A percentile compares a stretch with the other conserved stretches of the same genome.
Evolutionary conservation across 257 asterid species (phyloP).

Genomic region (Anisodus tanguticus): DNA sequence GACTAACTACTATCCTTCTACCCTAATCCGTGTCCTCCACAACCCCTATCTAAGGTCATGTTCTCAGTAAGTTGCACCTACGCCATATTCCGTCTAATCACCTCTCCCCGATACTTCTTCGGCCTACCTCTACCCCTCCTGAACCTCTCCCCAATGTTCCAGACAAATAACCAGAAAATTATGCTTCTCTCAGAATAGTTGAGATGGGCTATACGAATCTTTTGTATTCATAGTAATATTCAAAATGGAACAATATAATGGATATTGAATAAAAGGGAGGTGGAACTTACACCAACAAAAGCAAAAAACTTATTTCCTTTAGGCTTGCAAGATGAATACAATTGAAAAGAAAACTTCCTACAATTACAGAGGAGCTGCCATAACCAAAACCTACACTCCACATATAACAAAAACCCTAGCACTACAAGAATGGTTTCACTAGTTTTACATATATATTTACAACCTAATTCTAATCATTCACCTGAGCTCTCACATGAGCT

Average conservation of each 20-base stretch:
- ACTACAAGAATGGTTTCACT: conserved; percentile 50
- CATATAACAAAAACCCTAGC: conserved; percentile 39
- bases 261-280: neutral
- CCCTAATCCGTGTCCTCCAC: too few species aligned
- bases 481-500: conserved; percentile 93
- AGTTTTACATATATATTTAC: conserved; percentile 41
- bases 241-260: neutral
- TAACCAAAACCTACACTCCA: conserved; percentile 49
- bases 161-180: neutral
- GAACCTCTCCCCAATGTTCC: neutral
- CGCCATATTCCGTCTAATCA: too few species aligned
- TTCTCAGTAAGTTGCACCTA: too few species aligned
- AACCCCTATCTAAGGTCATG: too few species aligned
- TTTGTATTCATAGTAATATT: neutral
- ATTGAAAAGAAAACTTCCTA: conserved; percentile 32
- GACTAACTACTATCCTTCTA: too few species aligned
- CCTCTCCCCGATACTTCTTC: too few species aligned
- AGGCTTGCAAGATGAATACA: conserved; percentile 23
- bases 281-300: neutral
- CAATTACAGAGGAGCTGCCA: conserved; percentile 29
- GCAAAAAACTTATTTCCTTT: conserved; percentile 26
- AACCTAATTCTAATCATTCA: conserved; percentile 46
- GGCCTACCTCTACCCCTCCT: too few species aligned
- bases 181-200: neutral
- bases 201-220: neutral